Evolutionary conservation across 2,329 filamentous ascomycete species (phyloP), one percentile per base, ranked within the genome.

Genomic region (Atkinsonella hypoxylon): DNA sequence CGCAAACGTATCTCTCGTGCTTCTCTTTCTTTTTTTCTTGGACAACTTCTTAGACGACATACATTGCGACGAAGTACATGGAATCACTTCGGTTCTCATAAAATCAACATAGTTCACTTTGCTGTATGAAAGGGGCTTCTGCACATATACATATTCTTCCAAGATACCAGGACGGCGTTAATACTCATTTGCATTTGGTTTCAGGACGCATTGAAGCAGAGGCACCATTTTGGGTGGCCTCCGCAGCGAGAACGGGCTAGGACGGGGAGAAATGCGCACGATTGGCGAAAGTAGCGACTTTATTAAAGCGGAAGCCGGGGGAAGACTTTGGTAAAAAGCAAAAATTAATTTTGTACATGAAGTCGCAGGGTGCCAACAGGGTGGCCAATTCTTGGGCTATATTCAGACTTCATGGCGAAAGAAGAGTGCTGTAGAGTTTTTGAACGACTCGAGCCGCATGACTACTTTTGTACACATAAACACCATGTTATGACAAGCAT

Each of bases 161-260:
- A 59, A 67, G 64, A 67, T 67, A 67, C 64, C 64, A 67, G 64
- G 63, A 63, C 58, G 65, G 64, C 63, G 64, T 67, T 67, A 56
- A 54, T 56, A 61, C 54, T 59, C 56, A 60, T 60, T 34, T n/a
- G 45, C 56, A 17, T n/a, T 38, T 17, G 8, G 22, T 15, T 47
- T 22, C 20, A 48, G 20, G 22, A 15, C 39, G 39, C 47, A 46
- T 50, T 41, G 38, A 38, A 34, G 22, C 15, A 32, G 7, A 12
- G 26, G 20, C 15, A 39, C 36, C 11, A 38, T 39, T 43, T 47
- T 39, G 18, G 31, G 13, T 42, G 6, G 17, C 18, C 13, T 17
- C 7, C n/a, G 31, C 15, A 44, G 36, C 32, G 49, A 40, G 34
- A 20, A 42, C 15, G 31, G 12, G 45, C 38, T 18, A 10, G 31